A percentile compares a stretch with the other conserved stretches of the same genome.
Evolutionary conservation across 306 rosid species (phyloP).

Genomic region (Glycine tomentella): DNA sequence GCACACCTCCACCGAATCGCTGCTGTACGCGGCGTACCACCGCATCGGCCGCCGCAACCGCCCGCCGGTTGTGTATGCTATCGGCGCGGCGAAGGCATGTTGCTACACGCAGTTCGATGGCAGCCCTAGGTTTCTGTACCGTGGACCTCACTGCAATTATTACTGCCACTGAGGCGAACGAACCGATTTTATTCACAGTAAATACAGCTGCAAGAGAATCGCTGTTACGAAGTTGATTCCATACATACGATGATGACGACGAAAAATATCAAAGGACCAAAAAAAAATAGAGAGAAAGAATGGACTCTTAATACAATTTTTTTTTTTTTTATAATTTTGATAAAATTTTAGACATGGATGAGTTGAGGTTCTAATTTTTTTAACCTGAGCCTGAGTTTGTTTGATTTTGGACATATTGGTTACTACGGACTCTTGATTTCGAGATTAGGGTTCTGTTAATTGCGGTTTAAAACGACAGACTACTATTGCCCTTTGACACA

Average conservation of each 20-base stretch:
- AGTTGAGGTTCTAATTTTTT: slow-evolving; percentile 37
- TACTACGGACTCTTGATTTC: no score
- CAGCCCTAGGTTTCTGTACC: slow-evolving; percentile 50
- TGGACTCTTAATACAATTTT: not conserved
- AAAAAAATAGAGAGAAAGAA: not conserved
- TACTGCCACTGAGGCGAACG: slow-evolving; percentile 50
- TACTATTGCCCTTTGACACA: no score
- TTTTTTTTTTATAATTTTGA: not conserved
- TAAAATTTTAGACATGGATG: slow-evolving; percentile 30
- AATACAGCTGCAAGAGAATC: slow-evolving; percentile 9
- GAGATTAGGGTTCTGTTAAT: slow-evolving; percentile 34
- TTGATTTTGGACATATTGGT: not conserved
- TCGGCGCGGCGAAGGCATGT: slow-evolving; percentile 44
- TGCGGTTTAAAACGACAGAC: not conserved
- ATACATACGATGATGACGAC: slow-evolving; percentile 23
- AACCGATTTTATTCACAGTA: slow-evolving; percentile 15
- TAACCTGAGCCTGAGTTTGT: slow-evolving; percentile 22
- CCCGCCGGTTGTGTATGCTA: slow-evolving; percentile 29
- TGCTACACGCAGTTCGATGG: slow-evolving; percentile 44
- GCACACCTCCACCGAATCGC: slow-evolving; percentile 49
- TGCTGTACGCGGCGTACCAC: slow-evolving; percentile 41
- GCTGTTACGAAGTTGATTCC: not conserved
- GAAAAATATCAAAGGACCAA: not conserved
- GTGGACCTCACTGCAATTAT: slow-evolving; percentile 47
- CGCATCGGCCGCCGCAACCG: slow-evolving; percentile 30